A percentile compares a stretch with the other conserved stretches of the same genome.
Evolutionary conservation across 2,329 filamentous ascomycete genomes (phyloP).

Genomic region (Ascosphaera acerosa): DNA sequence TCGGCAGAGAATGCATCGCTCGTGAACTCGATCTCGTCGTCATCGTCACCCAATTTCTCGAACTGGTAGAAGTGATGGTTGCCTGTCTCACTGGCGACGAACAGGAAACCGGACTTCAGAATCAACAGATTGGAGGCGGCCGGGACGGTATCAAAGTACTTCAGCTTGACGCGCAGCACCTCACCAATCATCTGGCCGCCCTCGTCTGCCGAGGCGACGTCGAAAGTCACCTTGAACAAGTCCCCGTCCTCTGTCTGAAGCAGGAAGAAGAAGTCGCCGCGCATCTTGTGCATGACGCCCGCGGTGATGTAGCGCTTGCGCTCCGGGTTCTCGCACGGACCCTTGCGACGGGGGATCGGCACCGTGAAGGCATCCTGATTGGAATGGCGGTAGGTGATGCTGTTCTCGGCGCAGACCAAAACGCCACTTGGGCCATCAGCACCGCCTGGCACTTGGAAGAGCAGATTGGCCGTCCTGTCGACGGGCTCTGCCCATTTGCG

Average conservation of each 20-base stretch:
- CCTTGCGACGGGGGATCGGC: constrained; percentile 63
- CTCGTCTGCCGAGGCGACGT: constrained; percentile 54
- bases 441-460: constrained; percentile 90
- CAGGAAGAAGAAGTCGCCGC: constrained; percentile 91
- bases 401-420: constrained; percentile 81
- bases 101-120: constrained; percentile 85
- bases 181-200: constrained; percentile 56
- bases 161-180: constrained; percentile 66
- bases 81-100: constrained; percentile 73
- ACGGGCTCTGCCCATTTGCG: constrained; percentile 90
- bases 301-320: constrained; percentile 68
- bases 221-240: constrained; percentile 84
- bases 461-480: constrained; percentile 61
- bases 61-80: constrained; percentile 94
- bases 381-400: constrained; percentile 88
- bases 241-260: constrained; percentile 95
- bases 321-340: constrained; percentile 74
- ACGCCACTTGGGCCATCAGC: constrained; percentile 87
- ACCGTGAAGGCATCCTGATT: constrained; percentile 78
- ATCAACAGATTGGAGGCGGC: constrained; percentile 73
- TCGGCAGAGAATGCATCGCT: constrained; percentile 67
- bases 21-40: constrained; percentile 63
- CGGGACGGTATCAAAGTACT: constrained; percentile 94
- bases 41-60: constrained; percentile 86
- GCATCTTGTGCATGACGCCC: constrained; percentile 94